Percentiles rank a stretch among this genome's conserved stretches.
These are phyloP conservation scores for Starmerella cellae DNA, from an alignment of 805 yeast species.

Conservation along the genomic window DNA sequence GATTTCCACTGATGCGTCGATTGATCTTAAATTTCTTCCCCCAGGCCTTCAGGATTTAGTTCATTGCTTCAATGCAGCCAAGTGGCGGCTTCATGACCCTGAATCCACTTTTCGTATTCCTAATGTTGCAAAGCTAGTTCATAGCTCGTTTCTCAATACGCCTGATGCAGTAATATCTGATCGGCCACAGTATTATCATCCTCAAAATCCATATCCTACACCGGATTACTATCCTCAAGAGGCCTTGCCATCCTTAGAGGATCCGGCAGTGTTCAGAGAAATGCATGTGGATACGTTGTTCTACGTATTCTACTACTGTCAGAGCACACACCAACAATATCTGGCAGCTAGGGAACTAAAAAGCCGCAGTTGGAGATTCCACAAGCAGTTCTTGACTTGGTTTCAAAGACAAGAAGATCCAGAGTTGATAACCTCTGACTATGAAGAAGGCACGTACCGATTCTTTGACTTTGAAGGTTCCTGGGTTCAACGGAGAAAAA, in stretches of 20 bases:
- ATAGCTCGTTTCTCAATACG: constrained; percentile 69
- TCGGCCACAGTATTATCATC: constrained; percentile 60
- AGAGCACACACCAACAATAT: constrained; percentile 57
- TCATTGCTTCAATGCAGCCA: constrained; percentile 31
- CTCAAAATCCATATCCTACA: constrained; percentile 77
- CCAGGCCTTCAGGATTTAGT: constrained; percentile 32
- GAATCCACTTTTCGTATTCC: constrained; percentile 27
- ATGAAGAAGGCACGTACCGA: constrained; percentile 47
- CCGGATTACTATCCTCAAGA: constrained; percentile 83
- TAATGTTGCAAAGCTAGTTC: constrained; percentile 45
- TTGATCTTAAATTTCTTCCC: constrained; percentile 23
- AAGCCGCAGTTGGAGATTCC: constrained; percentile 71
- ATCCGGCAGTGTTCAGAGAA: constrained; percentile 47
- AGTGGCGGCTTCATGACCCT: constrained; percentile 38
- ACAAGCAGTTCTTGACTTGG: constrained; percentile 65
- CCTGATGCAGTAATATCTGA: constrained; percentile 92
- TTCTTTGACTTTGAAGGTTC: constrained; percentile 72
- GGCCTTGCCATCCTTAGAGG: constrained; percentile 41
- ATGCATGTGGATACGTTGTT: constrained; percentile 80
- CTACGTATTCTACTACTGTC: constrained; percentile 80
- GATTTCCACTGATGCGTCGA: not conserved
- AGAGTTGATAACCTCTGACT: constrained; percentile 31
- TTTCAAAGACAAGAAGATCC: constrained; percentile 55
- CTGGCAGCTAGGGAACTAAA: constrained; percentile 70
- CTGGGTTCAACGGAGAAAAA: constrained; percentile 50